Conservation (phyloP, 2,329 filamentous ascomycete genomes). For the Mariannaea sp. region DNA sequence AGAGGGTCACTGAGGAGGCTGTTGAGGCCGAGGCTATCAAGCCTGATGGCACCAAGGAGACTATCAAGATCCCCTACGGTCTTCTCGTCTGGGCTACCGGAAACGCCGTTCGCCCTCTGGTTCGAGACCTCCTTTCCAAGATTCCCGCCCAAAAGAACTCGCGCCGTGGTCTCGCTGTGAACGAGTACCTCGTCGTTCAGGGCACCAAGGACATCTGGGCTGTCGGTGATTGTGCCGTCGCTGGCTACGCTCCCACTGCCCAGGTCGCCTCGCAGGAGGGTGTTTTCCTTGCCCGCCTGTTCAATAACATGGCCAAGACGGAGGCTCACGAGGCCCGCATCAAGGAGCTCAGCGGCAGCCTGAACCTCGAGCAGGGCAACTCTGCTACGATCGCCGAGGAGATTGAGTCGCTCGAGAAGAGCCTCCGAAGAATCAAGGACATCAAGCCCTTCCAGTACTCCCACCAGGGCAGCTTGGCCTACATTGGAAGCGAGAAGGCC, state of each 20-base stretch:
- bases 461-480: conserved; percentile 94
- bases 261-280: conserved; percentile 97
- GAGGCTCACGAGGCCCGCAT: conserved; percentile 80
- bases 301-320: conserved; percentile 99
- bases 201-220: conserved; percentile 98
- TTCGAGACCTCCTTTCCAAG: conserved; percentile 88
- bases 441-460: conserved; percentile 98
- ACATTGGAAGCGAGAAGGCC: conserved; percentile 97
- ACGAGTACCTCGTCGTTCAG: conserved; percentile 98
- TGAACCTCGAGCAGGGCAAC: conserved; percentile 66
- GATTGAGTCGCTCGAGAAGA: conserved; percentile 86
- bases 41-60: conserved; percentile 82
- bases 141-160: conserved; percentile 96
- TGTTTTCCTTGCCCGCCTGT: conserved; percentile 89
- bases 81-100: conserved; percentile 98
- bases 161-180: conserved; percentile 90
- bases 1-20: conserved; percentile 89
- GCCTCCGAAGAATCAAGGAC: conserved; percentile 87
- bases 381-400: conserved; percentile 71
- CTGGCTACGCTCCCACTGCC: conserved; percentile 95
- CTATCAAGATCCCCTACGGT: conserved; percentile 86
- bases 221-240: conserved; percentile 94
- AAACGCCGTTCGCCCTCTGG: conserved; percentile 86
- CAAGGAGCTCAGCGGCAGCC: conserved; percentile 64
- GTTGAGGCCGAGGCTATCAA: conserved; percentile 87